These are phyloP conservation scores for Ascochyta lentis DNA, from an alignment of 2,329 filamentous ascomycete genomes.

Conservation along the genomic window DNA sequence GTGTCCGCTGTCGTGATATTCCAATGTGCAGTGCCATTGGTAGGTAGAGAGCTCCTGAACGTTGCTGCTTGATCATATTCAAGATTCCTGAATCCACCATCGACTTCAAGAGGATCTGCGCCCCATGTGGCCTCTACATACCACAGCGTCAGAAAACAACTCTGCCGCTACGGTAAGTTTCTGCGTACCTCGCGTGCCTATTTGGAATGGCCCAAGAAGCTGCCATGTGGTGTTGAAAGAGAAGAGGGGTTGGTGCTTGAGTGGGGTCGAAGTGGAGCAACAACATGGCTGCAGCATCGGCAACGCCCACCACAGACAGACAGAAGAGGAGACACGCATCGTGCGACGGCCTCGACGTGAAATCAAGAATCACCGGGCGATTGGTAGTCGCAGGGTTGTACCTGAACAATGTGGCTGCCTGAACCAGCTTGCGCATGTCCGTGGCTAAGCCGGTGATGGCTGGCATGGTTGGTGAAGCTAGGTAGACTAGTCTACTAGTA, in stretches of 20 bases:
- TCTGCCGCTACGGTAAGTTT: background rate
- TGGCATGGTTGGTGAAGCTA: constrained; percentile 13
- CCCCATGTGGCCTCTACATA: constrained; percentile 65
- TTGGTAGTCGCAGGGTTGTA: background rate
- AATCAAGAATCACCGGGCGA: background rate
- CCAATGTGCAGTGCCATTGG: constrained; percentile 61
- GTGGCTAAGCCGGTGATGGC: constrained; percentile 19
- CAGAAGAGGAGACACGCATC: constrained; percentile 1
- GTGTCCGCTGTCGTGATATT: constrained; percentile 46
- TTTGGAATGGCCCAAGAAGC: constrained; percentile 63
- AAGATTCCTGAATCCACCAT: constrained; percentile 60
- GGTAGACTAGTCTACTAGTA: background rate
- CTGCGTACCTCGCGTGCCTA: constrained; percentile 63
- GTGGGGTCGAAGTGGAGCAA: constrained; percentile 28
- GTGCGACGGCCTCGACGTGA: background rate
- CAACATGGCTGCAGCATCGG: constrained; percentile 22
- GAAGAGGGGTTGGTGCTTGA: constrained; percentile 31
- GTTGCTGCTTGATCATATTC: constrained; percentile 50
- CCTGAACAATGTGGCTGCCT: background rate
- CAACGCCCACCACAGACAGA: constrained; percentile 6
- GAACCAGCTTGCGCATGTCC: background rate
- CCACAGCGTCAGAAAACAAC: constrained; percentile 19
- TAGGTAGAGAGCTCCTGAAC: constrained; percentile 59
- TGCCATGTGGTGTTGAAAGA: constrained; percentile 55
- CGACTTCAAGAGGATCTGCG: constrained; percentile 62